phyloP scores from a whole-genome alignment of 208 protist species.

The Trichomonas tenax region DNA sequence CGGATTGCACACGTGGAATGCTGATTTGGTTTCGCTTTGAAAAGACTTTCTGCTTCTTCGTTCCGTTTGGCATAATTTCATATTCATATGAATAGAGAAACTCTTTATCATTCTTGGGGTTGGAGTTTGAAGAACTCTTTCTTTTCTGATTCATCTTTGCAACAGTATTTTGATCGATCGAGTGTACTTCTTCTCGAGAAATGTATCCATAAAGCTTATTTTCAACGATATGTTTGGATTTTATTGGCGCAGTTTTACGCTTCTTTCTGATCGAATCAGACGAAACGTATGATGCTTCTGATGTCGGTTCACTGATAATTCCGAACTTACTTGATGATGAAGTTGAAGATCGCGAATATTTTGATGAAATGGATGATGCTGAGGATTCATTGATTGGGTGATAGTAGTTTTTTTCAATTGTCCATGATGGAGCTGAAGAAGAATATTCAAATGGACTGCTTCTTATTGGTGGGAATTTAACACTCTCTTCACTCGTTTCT shows the following conservation, averaged over 20 bases:
- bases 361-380: neutral
- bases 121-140: neutral
- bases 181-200: neutral
- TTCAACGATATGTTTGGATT: neutral
- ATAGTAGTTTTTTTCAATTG: neutral
- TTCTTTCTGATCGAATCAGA: neutral
- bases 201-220: neutral
- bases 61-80: neutral
- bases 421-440: neutral
- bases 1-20: neutral
- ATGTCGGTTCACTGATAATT: neutral
- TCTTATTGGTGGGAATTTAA: neutral
- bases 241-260: neutral
- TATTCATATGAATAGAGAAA: neutral
- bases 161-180: neutral
- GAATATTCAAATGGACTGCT: neutral
- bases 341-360: neutral
- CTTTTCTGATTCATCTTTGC: neutral
- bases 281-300: neutral
- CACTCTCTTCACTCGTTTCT: neutral
- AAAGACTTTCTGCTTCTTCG: neutral
- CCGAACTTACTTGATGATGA: neutral
- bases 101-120: neutral
- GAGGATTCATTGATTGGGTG: neutral
- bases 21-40: neutral